A percentile compares a stretch with the other conserved stretches of the same genome.
Evolutionary conservation across 306 rosid genomes (phyloP).

Genomic region (Oxytropis ochrocephala): DNA sequence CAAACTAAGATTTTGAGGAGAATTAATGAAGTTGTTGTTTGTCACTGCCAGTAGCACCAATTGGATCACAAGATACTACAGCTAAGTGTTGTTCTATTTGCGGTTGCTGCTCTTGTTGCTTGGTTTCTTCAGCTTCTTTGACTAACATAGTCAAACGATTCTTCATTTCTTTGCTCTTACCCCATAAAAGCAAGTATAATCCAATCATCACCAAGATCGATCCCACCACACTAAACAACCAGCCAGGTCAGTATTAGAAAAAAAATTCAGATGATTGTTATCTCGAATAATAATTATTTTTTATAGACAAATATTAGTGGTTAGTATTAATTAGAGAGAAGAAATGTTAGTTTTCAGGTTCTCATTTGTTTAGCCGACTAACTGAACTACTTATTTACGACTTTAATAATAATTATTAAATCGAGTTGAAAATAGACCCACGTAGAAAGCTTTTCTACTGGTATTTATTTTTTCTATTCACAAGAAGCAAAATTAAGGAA

Average conservation of each 20-base stretch:
- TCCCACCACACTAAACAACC: constrained; percentile 51
- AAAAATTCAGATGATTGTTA: not conserved
- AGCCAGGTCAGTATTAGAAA: not conserved
- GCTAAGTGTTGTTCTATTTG: constrained; percentile 35
- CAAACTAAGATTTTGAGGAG: not conserved
- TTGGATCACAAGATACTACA: constrained; percentile 39
- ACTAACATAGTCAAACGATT: constrained; percentile 24
- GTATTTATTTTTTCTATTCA: no score
- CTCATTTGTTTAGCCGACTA: no score
- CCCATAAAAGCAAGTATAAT: constrained; percentile 82
- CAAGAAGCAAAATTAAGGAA: no score
- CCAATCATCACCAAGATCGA: constrained; percentile 72
- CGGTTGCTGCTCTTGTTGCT: constrained; percentile 42
- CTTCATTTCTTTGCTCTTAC: constrained; percentile 71
- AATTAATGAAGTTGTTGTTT: not conserved
- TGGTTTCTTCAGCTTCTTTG: constrained; percentile 38
- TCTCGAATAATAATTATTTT: not conserved
- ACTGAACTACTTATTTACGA: no score
- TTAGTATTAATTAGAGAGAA: no score
- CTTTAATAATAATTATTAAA: no score
- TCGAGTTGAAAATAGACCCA: no score
- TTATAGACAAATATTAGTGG: no score
- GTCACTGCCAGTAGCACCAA: constrained; percentile 6
- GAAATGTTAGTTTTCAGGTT: no score
- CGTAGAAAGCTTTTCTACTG: no score